A percentile compares a stretch with the other conserved stretches of the same genome.
These are phyloP conservation scores for Ophiocordyceps polyrhachis-furcata DNA, from an alignment of 2,329 filamentous ascomycete genomes.

Conservation along the genomic window DNA sequence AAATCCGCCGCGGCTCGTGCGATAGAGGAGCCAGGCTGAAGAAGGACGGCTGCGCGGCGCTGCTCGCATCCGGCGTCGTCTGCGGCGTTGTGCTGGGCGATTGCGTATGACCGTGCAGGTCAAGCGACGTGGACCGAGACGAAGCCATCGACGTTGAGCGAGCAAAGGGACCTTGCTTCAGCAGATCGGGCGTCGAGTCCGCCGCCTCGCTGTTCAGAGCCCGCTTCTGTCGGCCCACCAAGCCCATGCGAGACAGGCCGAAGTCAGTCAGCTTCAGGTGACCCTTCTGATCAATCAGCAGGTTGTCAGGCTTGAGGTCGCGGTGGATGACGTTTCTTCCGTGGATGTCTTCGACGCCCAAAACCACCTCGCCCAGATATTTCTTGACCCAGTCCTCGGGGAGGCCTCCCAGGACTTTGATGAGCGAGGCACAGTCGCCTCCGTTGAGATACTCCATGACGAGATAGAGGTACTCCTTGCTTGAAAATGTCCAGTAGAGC, in stretches of 20 bases:
- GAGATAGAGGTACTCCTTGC: constrained; percentile 94
- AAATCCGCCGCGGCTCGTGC: constrained; percentile 48
- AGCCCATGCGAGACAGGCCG: constrained; percentile 88
- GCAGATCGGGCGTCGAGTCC: constrained; percentile 77
- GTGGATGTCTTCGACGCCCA: constrained; percentile 94
- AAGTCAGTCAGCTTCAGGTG: constrained; percentile 97
- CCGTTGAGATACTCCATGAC: constrained; percentile 99
- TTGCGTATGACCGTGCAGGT: constrained; percentile 51
- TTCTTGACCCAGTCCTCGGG: constrained; percentile 98
- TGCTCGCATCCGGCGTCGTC: constrained; percentile 54
- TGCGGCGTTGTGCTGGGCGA: constrained; percentile 75
- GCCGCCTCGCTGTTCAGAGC: constrained; percentile 58
- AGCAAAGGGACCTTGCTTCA: constrained; percentile 83
- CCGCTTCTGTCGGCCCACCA: constrained; percentile 90
- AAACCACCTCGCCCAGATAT: constrained; percentile 85
- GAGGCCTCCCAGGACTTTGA: constrained; percentile 81
- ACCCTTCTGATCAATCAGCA: constrained; percentile 90
- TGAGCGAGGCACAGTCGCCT: constrained; percentile 87
- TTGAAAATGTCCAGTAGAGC: constrained; percentile 98
- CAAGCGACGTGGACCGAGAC: constrained; percentile 83
- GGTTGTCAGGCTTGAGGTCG: constrained; percentile 90
- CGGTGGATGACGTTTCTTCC: constrained; percentile 89
- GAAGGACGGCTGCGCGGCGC: constrained; percentile 73
- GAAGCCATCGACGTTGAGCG: constrained; percentile 72
- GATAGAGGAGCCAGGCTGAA: constrained; percentile 51